Base-by-base conservation (phyloP, 2,329 filamentous ascomycete species). In the Myriosclerotinia duriaeana region DNA sequence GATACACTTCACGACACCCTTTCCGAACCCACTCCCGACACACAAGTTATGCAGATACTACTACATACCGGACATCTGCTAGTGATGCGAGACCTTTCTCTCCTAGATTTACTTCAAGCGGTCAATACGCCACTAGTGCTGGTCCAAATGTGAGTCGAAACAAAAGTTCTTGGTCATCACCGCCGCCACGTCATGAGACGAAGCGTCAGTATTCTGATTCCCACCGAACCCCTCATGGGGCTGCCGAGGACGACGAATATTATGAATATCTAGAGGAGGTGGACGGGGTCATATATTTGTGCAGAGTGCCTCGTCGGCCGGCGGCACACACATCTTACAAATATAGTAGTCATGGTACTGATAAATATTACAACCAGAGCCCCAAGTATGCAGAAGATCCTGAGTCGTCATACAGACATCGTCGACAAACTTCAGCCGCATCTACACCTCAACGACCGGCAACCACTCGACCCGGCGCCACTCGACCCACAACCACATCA, bases 61-160 rank as follows among this genome's bases (percentile, higher is more conserved):
- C 38, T 34, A 50, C 58, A 38, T 75, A 72, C 64, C 72, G 70
- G 46, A 72, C 71, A 64, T 71, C 71, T 11, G 66, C 67, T 52
- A 69, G 71, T 38, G 62, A 64, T 34, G 68, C 69, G 59, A 66
- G 69, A 53, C 68, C 73, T 22, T 77, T 77, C 67, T 77, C 75
- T 38, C 76, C 76, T 55, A 73, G 76, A 69, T 77, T 76, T 70
- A 76, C 73, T 67, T 76, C 74, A 59, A 75, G 70, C 67, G 76
- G 76, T 71, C 69, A 76, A 66, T 77, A 77, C 69, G 73, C 75
- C 67, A 77, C 76, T 72, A 73, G 74, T 74, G 74, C 76, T 72
- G 74, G 74, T 74, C 74, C 76, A 71, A 76, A 77, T 76, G 75
- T 77, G 75, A 76, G 75, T 76, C 73, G 74, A 74, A 76, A 76